Evolutionary conservation across 306 rosid genomes (phyloP).

Genomic region (Acmispon strigosus): DNA sequence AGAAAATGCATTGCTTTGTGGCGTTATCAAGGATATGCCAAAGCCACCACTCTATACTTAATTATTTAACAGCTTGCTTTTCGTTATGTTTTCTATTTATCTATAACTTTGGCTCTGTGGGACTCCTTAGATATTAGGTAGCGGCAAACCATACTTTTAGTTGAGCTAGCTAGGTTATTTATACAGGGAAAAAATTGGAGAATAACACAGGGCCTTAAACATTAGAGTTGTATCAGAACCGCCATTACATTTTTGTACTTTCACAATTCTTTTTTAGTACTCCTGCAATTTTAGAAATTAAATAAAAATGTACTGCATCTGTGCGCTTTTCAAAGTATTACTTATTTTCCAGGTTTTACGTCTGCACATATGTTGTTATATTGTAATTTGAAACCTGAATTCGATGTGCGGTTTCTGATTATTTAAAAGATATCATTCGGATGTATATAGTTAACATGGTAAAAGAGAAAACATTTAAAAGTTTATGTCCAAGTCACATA

Average conservation of each 20-base stretch:
- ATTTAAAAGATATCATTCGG: too few relatives aligned
- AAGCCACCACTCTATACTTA: conserved; percentile 33
- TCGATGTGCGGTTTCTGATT: not conserved
- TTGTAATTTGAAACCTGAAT: not conserved
- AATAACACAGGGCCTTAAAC: not conserved
- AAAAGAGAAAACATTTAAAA: too few relatives aligned
- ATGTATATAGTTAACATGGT: too few relatives aligned
- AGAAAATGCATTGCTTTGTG: conserved; percentile 31
- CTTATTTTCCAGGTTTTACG: not conserved
- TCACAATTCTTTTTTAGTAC: not conserved
- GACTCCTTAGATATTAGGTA: too few relatives aligned
- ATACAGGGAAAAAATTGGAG: not conserved
- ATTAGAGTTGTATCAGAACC: not conserved
- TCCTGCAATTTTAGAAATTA: not conserved
- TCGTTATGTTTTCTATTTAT: not conserved
- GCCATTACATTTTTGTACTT: not conserved
- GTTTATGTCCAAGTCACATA: too few relatives aligned
- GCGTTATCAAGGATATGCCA: conserved; percentile 35
- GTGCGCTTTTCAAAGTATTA: too few relatives aligned
- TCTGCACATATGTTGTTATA: not conserved
- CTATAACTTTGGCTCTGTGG: not conserved
- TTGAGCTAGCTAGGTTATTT: too few relatives aligned
- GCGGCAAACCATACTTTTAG: too few relatives aligned
- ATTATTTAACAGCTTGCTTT: not conserved
- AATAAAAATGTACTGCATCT: too few relatives aligned